Evolutionary conservation across 768 basidiomycete species (phyloP).

Genomic region (Daedalea quercina): DNA sequence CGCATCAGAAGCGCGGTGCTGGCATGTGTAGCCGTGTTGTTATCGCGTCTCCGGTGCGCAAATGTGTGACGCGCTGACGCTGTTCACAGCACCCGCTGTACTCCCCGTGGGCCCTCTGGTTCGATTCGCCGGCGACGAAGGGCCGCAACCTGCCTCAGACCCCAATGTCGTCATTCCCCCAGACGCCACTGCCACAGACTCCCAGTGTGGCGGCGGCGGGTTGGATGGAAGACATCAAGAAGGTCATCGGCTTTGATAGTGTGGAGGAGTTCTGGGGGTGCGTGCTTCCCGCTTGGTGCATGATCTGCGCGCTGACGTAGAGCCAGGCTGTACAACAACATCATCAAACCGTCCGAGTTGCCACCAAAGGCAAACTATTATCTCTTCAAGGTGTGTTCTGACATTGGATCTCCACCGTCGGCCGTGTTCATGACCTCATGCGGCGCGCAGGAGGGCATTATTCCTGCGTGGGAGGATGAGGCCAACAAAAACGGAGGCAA

Average conservation of each 20-base stretch:
- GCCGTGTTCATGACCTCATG: background rate
- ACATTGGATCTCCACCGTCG: conserved; percentile 1
- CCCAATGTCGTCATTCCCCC: conserved; percentile 70
- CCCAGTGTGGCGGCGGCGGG: conserved; percentile 71
- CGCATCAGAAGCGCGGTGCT: background rate
- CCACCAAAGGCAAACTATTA: conserved; percentile 99
- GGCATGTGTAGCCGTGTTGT: too few species aligned
- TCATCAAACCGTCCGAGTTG: conserved; percentile 88
- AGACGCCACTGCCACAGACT: conserved; percentile 72
- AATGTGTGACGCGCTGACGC: background rate
- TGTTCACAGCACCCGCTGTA: conserved; percentile 77
- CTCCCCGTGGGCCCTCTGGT: conserved; percentile 97
- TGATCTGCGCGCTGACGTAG: background rate
- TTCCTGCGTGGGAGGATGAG: conserved; percentile 96
- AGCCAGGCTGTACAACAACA: conserved; percentile 70
- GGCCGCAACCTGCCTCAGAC: conserved; percentile 84
- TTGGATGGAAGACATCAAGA: conserved; percentile 99
- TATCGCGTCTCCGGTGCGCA: background rate
- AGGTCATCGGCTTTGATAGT: conserved; percentile 91
- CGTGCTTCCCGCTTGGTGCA: conserved; percentile 22
- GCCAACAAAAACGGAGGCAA: conserved; percentile 97
- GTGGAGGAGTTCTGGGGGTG: conserved; percentile 99
- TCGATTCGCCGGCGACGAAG: conserved; percentile 91
- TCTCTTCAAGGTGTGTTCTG: conserved; percentile 81
- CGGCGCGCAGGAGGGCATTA: conserved; percentile 79